Evolutionary conservation across 2,329 filamentous ascomycete species (phyloP).

Genomic region (Penicillium janthinellum): DNA sequence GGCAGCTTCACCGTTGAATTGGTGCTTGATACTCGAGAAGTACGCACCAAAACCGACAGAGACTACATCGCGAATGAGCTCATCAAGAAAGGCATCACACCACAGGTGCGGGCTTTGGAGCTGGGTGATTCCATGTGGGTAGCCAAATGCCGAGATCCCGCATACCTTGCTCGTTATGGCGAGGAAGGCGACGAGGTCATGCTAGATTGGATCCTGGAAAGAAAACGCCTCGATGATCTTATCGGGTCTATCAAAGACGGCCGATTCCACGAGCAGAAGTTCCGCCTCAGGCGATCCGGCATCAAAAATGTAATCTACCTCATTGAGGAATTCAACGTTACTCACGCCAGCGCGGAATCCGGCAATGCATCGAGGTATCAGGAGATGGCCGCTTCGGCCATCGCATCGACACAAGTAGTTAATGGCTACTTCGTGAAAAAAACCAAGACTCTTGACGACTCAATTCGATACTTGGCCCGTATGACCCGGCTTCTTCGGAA

Average conservation of each 20-base stretch:
- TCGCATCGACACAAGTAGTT: slow-evolving; percentile 75
- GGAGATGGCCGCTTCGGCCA: slow-evolving; percentile 70
- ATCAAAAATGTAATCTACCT: slow-evolving; percentile 78
- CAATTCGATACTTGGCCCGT: slow-evolving; percentile 71
- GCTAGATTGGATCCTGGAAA: slow-evolving; percentile 78
- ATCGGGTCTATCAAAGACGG: slow-evolving; percentile 81
- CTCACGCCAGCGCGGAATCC: slow-evolving; percentile 52
- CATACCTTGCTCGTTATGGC: slow-evolving; percentile 58
- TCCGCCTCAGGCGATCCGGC: slow-evolving; percentile 71
- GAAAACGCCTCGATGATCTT: slow-evolving; percentile 78
- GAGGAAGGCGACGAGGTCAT: slow-evolving; percentile 66
- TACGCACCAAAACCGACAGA: slow-evolving; percentile 70
- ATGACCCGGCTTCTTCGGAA: slow-evolving; percentile 70
- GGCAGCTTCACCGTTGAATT: slow-evolving; percentile 72
- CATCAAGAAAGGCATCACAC: slow-evolving; percentile 63
- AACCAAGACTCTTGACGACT: slow-evolving; percentile 74
- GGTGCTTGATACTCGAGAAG: slow-evolving; percentile 73
- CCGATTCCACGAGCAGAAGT: slow-evolving; percentile 82
- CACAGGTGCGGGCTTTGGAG: slow-evolving; percentile 68
- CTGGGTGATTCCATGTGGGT: slow-evolving; percentile 80
- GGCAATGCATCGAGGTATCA: slow-evolving; percentile 54
- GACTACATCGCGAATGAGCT: slow-evolving; percentile 77
- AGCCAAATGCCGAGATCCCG: slow-evolving; percentile 67
- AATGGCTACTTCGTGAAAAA: slow-evolving; percentile 78
- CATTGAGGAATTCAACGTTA: slow-evolving; percentile 70